These are phyloP conservation scores for Remersonia thermophila DNA, from an alignment of 2,329 filamentous ascomycete species.

Conservation along the genomic window DNA sequence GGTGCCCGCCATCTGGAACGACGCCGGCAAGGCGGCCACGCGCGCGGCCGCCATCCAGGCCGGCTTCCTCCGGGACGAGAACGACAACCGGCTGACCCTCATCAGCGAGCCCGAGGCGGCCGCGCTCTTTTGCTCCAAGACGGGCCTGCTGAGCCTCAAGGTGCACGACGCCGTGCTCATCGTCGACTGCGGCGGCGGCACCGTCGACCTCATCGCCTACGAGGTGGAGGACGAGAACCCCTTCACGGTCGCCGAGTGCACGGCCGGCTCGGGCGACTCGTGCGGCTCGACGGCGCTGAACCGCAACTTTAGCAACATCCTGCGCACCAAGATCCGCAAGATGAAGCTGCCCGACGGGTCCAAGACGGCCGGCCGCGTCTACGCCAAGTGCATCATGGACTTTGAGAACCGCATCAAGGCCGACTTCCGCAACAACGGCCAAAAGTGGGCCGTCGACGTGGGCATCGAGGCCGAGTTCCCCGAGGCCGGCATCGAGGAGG, in stretches of 20 bases:
- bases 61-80: constrained; percentile 91
- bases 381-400: constrained; percentile 99
- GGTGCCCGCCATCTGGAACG: constrained; percentile 99
- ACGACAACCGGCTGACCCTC: constrained; percentile 88
- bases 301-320: constrained; percentile 95
- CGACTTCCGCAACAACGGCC: constrained; percentile 96
- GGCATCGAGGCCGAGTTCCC: constrained; percentile 98
- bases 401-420: constrained; percentile 99
- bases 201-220: constrained; percentile 97
- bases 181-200: constrained; percentile 96
- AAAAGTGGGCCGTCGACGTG: constrained; percentile 98
- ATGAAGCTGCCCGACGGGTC: constrained; percentile 98
- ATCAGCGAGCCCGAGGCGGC: constrained; percentile 96
- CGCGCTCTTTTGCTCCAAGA: constrained; percentile 95
- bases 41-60: constrained; percentile 93
- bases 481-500: constrained; percentile 94
- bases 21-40: constrained; percentile 93
- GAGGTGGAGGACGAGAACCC: constrained; percentile 96
- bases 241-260: constrained; percentile 94
- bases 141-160: constrained; percentile 88
- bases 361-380: constrained; percentile 93
- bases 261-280: constrained; percentile 90
- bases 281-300: constrained; percentile 98
- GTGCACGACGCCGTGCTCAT: constrained; percentile 97
- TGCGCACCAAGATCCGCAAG: constrained; percentile 94